Conservation (phyloP, 192 early-diverging fungal genomes). For the Coemansia sp. region DNA sequence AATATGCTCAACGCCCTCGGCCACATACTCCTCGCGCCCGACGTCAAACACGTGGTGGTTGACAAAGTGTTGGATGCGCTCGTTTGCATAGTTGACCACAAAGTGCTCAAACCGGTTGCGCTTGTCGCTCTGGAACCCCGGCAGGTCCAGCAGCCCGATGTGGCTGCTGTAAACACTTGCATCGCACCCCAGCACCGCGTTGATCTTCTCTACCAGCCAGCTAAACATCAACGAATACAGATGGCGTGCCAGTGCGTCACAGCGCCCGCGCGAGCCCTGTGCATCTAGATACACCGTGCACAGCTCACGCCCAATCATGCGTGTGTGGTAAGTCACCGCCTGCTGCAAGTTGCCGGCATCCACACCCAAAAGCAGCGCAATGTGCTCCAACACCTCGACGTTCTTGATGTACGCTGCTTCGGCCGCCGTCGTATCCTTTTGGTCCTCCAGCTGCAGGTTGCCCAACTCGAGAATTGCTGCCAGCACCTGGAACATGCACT, state of each 20-base stretch:
- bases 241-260: slow-evolving; percentile 67
- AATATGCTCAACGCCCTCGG: slow-evolving; percentile 59
- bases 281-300: slow-evolving; percentile 79
- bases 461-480: slow-evolving; percentile 86
- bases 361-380: slow-evolving; percentile 84
- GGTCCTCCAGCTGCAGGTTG: slow-evolving; percentile 75
- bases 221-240: slow-evolving; percentile 81
- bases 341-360: slow-evolving; percentile 68
- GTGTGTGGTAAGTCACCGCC: slow-evolving; percentile 81
- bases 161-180: slow-evolving; percentile 62
- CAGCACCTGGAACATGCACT: slow-evolving; percentile 79
- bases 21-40: slow-evolving; percentile 57
- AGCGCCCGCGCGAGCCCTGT: slow-evolving; percentile 63
- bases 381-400: slow-evolving; percentile 70
- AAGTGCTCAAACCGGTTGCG: slow-evolving; percentile 56
- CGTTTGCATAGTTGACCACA: slow-evolving; percentile 86
- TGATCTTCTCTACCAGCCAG: slow-evolving; percentile 81
- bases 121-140: slow-evolving; percentile 70
- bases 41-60: slow-evolving; percentile 70
- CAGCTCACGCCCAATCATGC: slow-evolving; percentile 77
- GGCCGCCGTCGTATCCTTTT: slow-evolving; percentile 60
- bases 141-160: slow-evolving; percentile 83
- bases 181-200: slow-evolving; percentile 68
- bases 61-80: slow-evolving; percentile 78
- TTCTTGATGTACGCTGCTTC: slow-evolving; percentile 81